Evolutionary conservation across 768 basidiomycete species (phyloP), one percentile per base, ranked within the genome.

Genomic region (Lyophyllum semitale): DNA sequence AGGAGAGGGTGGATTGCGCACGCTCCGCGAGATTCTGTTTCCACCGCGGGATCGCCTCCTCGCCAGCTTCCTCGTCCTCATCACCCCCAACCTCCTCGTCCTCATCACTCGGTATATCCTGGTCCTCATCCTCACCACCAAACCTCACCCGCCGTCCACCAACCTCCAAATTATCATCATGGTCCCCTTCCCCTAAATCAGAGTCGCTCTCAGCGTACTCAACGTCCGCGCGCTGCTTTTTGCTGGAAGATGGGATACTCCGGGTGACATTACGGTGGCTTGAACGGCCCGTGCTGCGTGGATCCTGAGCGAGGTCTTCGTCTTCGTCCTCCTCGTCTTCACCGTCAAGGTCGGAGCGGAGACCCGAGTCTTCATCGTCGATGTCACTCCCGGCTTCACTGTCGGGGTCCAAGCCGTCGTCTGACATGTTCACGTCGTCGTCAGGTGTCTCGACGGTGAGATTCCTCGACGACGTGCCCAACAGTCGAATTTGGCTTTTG

Each of bases 121-220:
- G 71, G 68, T 63, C 74, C 20, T 74, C 71, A 5, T 77, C 77
- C 27, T 78, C 78, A 42, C 84, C 83, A 27, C 78, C 78, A 7
- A 77, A 57, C 35, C 41, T 51, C 13, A 64, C 51, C n/a, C 60
- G 51, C n/a, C 40, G 32, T 15, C 56, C 61, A 42, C 35, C 40
- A 6, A 33, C 13, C 17, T 45, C 40, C 42, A 73, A 64, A 25
- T 75, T 75, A 9, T 67, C 67, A 8, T 72, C 70, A n/a, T n/a
- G n/a, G 18, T 81, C 80, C 26, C 75, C 76, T 11, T 80, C 81
- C 26, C 78, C 79, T 22, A 80, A 74, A 53, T 93, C 90, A 1
- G 91, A 92, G 64, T 92, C 91, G 60, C 87, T 89, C 40, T 92
- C 88, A 1, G 86, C 89, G 59, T 88, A 93, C 47, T 83, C 83